Percentiles rank a stretch among this genome's conserved stretches.
These are phyloP conservation scores for Apiospora phragmitis DNA, from an alignment of 2,329 filamentous ascomycete genomes.

Conservation along the genomic window DNA sequence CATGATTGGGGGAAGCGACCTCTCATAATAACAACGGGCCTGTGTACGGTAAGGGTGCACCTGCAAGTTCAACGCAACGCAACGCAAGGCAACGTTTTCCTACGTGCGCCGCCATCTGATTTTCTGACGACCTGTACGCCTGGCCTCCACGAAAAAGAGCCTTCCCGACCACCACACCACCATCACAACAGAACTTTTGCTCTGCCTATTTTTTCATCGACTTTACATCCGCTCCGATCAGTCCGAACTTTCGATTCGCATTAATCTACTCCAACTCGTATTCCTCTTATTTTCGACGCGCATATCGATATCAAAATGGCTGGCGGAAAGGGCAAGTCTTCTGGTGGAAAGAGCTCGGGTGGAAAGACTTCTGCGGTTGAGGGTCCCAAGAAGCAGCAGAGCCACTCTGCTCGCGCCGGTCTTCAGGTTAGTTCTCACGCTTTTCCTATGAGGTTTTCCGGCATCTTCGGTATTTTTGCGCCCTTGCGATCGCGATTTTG, in stretches of 20 bases:
- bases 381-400: conserved; percentile 82
- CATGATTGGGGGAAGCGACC: neutral
- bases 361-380: conserved; percentile 49
- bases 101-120: conserved; percentile 11
- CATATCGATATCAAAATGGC: conserved; percentile 50
- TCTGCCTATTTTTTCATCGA: conserved; percentile 1
- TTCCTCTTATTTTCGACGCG: neutral
- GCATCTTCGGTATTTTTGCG: neutral
- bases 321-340: conserved; percentile 92
- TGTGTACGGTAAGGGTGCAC: neutral
- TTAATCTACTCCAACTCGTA: neutral
- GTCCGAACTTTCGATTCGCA: neutral
- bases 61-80: neutral
- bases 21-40: neutral
- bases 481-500: neutral
- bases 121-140: conserved; percentile 9
- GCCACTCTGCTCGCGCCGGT: conserved; percentile 93
- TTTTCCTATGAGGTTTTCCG: conserved; percentile 14
- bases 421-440: conserved; percentile 73
- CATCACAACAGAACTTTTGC: neutral
- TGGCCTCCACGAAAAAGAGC: conserved; percentile 6
- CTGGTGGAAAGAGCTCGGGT: conserved; percentile 66
- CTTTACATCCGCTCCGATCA: neutral
- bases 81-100: conserved; percentile 10
- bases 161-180: conserved; percentile 4